Percentiles rank a stretch among this genome's conserved stretches.
Conservation (phyloP, 2,329 filamentous ascomycete species). For the Rutstroemia sp. region DNA sequence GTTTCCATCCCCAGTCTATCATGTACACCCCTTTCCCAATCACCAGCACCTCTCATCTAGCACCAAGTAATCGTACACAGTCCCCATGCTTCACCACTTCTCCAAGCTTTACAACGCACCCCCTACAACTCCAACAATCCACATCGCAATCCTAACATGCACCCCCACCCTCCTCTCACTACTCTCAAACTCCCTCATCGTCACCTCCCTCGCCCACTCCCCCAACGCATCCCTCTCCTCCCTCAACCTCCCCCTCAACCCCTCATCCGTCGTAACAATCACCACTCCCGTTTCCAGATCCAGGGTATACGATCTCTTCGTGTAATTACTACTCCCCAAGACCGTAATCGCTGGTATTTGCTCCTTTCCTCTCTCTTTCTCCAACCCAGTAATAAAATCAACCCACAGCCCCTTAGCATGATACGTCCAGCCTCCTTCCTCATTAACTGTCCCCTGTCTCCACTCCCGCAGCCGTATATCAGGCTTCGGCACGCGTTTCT, state of each 20-base stretch:
- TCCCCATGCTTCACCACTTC: too few species aligned
- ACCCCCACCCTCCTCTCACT: constrained; percentile 78
- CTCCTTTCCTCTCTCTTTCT: neutral
- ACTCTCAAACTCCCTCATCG: constrained; percentile 69
- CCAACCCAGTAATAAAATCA: constrained; percentile 40
- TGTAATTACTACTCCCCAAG: constrained; percentile 92
- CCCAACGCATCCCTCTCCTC: constrained; percentile 77
- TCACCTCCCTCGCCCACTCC: constrained; percentile 61
- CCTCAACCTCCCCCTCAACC: constrained; percentile 63
- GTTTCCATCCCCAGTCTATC: too few species aligned
- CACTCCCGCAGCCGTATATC: constrained; percentile 75
- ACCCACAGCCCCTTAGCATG: constrained; percentile 96
- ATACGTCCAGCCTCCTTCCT: constrained; percentile 89
- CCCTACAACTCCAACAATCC: constrained; percentile 79
- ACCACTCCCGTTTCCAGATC: constrained; percentile 87
- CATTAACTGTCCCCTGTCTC: constrained; percentile 72
- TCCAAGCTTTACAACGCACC: constrained; percentile 61
- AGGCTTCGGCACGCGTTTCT: neutral
- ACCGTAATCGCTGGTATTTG: constrained; percentile 34
- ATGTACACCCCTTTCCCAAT: too few species aligned
- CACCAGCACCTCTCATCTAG: too few species aligned
- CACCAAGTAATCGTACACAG: neutral
- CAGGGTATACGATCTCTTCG: constrained; percentile 82
- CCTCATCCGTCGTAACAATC: constrained; percentile 71
- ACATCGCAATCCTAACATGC: constrained; percentile 85